These are phyloP conservation scores for Cryptococcus neoformans DNA, from an alignment of 1,284 basidiomycete species.

Conservation along the genomic window DNA sequence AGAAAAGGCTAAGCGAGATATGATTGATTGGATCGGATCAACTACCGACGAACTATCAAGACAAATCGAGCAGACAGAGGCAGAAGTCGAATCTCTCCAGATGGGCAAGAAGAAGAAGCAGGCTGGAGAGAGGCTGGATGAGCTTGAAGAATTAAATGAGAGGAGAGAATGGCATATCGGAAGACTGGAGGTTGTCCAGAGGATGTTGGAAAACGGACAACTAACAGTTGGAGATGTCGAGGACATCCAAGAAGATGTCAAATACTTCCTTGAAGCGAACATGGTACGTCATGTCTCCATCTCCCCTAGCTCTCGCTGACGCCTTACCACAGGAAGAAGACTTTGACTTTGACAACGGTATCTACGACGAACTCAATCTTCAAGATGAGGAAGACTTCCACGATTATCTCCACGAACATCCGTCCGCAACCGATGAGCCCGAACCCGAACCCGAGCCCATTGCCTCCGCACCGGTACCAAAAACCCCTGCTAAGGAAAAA, in stretches of 20 bases:
- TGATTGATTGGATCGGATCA: constrained; percentile 77
- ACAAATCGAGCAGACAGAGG: constrained; percentile 92
- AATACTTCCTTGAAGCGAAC: constrained; percentile 96
- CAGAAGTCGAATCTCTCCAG: constrained; percentile 80
- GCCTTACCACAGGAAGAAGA: constrained; percentile 72
- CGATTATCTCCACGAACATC: constrained; percentile 64
- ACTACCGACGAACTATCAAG: constrained; percentile 90
- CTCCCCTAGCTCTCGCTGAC: background rate
- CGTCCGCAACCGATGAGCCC: constrained; percentile 52
- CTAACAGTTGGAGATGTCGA: constrained; percentile 77
- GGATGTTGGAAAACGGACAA: constrained; percentile 92
- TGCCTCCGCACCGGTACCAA: constrained; percentile 9
- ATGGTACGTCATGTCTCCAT: constrained; percentile 59
- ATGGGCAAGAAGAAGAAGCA: constrained; percentile 66
- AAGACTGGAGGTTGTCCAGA: constrained; percentile 87
- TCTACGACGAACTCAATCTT: constrained; percentile 97
- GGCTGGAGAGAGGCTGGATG: constrained; percentile 66
- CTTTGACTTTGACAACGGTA: constrained; percentile 95
- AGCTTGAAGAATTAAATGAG: constrained; percentile 88
- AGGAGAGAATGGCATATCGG: constrained; percentile 94
- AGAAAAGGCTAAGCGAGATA: constrained; percentile 93
- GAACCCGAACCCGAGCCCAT: constrained; percentile 6
- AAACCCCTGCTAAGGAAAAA: constrained; percentile 43
- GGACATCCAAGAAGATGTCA: constrained; percentile 88
- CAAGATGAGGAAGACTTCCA: constrained; percentile 87